Evolutionary conservation across 179 eudicot species (phyloP).

Genomic region (Sideroxylon spinosum): DNA sequence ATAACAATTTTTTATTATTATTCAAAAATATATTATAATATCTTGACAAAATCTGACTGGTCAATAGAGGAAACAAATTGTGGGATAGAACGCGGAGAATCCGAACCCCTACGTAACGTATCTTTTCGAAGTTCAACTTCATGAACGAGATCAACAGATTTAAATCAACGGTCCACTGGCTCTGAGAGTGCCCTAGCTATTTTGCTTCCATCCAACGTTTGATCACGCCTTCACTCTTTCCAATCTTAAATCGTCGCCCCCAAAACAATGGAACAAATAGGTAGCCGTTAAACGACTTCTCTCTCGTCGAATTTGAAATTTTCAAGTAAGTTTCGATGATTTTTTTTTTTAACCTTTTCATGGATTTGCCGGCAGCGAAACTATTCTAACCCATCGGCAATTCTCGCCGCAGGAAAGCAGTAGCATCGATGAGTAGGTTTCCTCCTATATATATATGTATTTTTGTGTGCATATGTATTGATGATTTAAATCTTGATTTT

Average conservation of each 20-base stretch:
- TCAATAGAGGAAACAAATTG: background rate
- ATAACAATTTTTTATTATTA: no score
- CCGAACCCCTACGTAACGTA: background rate
- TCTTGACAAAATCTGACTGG: background rate
- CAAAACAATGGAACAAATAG: conserved; percentile 28
- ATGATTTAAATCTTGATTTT: no score
- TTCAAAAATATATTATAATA: no score
- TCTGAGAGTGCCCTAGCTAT: background rate
- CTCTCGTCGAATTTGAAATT: background rate
- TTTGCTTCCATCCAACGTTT: background rate
- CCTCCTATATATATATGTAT: background rate
- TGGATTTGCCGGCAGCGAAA: conserved; percentile 50
- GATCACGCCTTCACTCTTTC: conserved; percentile 3
- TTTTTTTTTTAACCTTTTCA: conserved; percentile 4
- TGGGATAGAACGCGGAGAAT: background rate
- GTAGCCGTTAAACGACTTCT: conserved; percentile 1
- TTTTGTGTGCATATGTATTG: no score
- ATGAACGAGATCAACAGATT: conserved; percentile 8
- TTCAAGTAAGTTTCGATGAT: background rate
- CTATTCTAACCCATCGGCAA: conserved; percentile 64
- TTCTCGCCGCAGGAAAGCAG: conserved; percentile 81
- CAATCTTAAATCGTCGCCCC: background rate
- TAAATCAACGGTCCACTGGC: background rate
- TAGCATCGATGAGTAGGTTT: conserved; percentile 78
- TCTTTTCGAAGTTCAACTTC: background rate